A percentile compares a stretch with the other conserved stretches of the same genome.
Evolutionary conservation across 108 stramenopile species (phyloP).

Genomic region (Discostella stelligeroides): DNA sequence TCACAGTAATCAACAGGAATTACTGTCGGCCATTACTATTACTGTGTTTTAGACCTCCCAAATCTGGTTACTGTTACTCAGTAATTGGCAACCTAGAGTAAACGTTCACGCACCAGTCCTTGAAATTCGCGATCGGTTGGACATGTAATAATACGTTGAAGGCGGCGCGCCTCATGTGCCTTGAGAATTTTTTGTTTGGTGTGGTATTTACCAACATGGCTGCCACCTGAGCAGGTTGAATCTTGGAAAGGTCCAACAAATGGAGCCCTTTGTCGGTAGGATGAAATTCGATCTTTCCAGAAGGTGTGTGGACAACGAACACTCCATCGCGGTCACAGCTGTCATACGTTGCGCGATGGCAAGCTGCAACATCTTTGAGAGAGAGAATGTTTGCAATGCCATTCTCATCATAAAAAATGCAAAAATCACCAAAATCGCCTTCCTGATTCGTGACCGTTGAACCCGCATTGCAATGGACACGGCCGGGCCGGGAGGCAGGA

Average conservation of each 20-base stretch:
- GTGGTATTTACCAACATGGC: no score
- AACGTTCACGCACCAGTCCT: background rate
- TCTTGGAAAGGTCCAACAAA: background rate
- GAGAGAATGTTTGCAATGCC: constrained; percentile 43
- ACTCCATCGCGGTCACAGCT: no score
- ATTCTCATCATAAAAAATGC: constrained; percentile 40
- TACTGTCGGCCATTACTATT: no score
- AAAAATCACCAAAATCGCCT: constrained; percentile 15
- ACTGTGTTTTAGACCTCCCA: no score
- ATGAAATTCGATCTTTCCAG: background rate
- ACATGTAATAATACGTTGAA: background rate
- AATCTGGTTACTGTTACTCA: no score
- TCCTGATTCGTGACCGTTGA: background rate
- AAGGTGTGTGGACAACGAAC: background rate
- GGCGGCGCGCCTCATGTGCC: no score
- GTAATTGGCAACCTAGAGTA: no score
- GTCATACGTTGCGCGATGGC: constrained; percentile 35
- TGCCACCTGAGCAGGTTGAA: no score
- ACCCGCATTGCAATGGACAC: constrained; percentile 28
- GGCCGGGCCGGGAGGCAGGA: background rate
- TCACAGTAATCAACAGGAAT: no score
- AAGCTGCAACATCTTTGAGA: background rate
- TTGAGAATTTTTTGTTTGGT: no score
- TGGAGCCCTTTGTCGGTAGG: background rate
- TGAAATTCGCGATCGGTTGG: background rate